These are phyloP conservation scores for Umbelopsis isabellina DNA, from an alignment of 192 early-diverging fungal genomes.

Conservation along the genomic window DNA sequence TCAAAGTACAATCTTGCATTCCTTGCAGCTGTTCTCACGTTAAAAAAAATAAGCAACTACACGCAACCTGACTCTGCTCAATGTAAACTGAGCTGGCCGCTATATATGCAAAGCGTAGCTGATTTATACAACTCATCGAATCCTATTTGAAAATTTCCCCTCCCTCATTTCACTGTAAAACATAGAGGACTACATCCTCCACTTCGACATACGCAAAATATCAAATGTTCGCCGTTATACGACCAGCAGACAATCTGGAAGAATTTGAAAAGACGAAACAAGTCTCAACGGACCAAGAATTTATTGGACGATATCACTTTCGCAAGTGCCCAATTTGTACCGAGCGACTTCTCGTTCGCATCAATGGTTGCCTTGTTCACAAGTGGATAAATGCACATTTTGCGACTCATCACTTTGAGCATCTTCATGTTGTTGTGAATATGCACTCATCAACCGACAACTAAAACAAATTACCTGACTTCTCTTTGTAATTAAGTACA, in stretches of 20 bases:
- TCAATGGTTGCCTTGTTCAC: conserved; percentile 32
- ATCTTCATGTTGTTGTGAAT: conserved; percentile 31
- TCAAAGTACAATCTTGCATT: neutral
- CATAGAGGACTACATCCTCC: no score
- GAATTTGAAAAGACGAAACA: conserved; percentile 8
- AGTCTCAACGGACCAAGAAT: conserved; percentile 1
- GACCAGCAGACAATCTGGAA: neutral
- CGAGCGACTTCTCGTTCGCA: conserved; percentile 30
- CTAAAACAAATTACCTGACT: neutral
- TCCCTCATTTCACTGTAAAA: no score
- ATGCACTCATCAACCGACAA: conserved; percentile 21
- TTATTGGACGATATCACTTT: conserved; percentile 19
- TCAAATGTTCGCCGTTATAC: conserved; percentile 4
- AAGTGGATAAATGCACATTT: conserved; percentile 34
- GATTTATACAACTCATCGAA: neutral
- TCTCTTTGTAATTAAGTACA: conserved; percentile 6
- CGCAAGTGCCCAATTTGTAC: conserved; percentile 34
- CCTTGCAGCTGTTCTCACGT: conserved; percentile 12
- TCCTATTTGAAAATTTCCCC: no score
- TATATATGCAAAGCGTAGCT: neutral
- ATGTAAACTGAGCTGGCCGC: conserved; percentile 6
- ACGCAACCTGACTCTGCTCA: neutral
- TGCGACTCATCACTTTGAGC: conserved; percentile 27
- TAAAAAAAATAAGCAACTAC: neutral
- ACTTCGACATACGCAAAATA: neutral